phyloP scores from a whole-genome alignment of 345 rosid genomes.

The Lepidium africanum region DNA sequence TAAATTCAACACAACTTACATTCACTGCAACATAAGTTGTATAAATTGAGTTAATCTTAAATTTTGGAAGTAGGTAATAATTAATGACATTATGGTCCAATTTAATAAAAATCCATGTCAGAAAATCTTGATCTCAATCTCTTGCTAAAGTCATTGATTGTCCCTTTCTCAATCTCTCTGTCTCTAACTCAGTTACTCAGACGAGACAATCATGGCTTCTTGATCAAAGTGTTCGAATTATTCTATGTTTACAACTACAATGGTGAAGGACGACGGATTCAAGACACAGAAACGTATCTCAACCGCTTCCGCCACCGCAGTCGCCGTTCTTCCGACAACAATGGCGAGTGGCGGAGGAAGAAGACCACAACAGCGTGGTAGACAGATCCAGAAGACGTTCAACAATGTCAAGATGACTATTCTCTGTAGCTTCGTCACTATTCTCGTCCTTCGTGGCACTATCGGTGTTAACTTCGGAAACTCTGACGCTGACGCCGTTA shows the following conservation, averaged over 20 bases:
- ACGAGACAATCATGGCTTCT: not conserved
- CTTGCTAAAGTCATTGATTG: not conserved
- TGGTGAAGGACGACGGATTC: conserved; percentile 57
- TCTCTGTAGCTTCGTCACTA: conserved; percentile 88
- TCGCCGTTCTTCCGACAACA: conserved; percentile 36
- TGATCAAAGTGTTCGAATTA: not conserved
- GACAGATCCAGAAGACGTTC: conserved; percentile 86
- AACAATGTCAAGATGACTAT: conserved; percentile 86
- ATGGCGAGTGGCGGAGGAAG: conserved; percentile 36
- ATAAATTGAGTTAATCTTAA: not conserved
- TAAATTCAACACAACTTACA: too few relatives aligned
- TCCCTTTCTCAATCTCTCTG: not conserved
- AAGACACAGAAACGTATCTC: conserved; percentile 60
- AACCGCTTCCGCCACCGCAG: conserved; percentile 20
- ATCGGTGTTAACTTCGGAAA: conserved; percentile 70
- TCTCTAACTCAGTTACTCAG: not conserved
- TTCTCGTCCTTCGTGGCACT: conserved; percentile 90
- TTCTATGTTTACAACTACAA: not conserved
- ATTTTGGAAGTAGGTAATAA: not conserved
- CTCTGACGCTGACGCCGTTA: conserved; percentile 72
- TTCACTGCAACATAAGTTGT: too few relatives aligned
- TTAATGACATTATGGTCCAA: not conserved
- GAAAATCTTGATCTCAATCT: not conserved
- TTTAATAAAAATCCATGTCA: not conserved
- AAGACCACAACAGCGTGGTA: conserved; percentile 45